Evolutionary conservation across 495 filamentous ascomycete species (phyloP).

Genomic region (Daldinia decipiens): DNA sequence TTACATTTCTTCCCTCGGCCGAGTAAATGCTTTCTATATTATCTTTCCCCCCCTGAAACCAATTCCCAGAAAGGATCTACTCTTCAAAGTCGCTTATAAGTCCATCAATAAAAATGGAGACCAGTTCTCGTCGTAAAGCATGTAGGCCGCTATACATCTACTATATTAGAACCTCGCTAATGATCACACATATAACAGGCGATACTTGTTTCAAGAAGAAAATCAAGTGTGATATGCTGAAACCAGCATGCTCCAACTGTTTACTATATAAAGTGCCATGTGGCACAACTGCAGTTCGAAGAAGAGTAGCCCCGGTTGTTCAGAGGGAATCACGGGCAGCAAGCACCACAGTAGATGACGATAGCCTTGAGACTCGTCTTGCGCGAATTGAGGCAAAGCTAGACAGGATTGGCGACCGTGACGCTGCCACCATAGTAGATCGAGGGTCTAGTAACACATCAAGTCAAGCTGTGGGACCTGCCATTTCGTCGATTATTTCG

Average conservation of each 20-base stretch:
- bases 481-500: not conserved
- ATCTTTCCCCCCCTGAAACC: not conserved
- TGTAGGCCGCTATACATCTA: constrained; percentile 13
- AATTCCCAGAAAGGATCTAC: not conserved
- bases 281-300: constrained; percentile 45
- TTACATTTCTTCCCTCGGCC: not conserved
- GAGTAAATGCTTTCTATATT: not conserved
- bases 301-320: constrained; percentile 20
- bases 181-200: constrained; percentile 11
- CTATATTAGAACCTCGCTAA: constrained; percentile 3
- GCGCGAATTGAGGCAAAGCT: constrained; percentile 50
- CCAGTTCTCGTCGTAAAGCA: constrained; percentile 46
- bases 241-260: constrained; percentile 50
- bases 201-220: constrained; percentile 53
- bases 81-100: not conserved
- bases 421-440: constrained; percentile 5
- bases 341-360: constrained; percentile 10
- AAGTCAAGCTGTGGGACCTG: not conserved
- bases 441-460: constrained; percentile 5
- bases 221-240: constrained; percentile 50
- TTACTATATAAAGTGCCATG: constrained; percentile 47
- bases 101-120: constrained; percentile 35
- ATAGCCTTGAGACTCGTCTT: constrained; percentile 45
- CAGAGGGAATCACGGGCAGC: constrained; percentile 2
- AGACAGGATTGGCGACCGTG: constrained; percentile 39